Evolutionary conservation across 305 asterid species (phyloP).

Genomic region (Fraxinus angustifolia): DNA sequence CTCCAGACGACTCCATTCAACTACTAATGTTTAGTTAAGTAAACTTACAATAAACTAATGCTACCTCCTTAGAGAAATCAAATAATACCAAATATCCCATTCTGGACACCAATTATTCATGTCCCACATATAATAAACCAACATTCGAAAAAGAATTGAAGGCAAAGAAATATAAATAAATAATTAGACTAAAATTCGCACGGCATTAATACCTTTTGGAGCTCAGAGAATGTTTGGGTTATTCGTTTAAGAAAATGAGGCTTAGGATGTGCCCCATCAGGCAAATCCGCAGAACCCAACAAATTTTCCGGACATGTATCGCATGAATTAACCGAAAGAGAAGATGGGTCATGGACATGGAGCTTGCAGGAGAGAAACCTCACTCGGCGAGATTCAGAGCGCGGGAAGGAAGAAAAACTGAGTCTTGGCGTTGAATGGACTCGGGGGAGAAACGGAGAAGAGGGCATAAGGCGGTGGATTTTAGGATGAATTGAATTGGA

Average conservation of each 20-base stretch:
- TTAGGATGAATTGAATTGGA: constrained; percentile 47
- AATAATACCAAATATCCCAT: not conserved
- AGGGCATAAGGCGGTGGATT: constrained; percentile 34
- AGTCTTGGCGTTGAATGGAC: constrained; percentile 25
- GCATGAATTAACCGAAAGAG: constrained; percentile 19
- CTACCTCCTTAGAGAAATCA: not conserved
- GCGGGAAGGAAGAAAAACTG: constrained; percentile 13
- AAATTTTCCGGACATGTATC: constrained; percentile 18
- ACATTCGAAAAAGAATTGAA: constrained; percentile 4
- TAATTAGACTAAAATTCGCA: not conserved
- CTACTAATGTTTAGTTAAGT: not conserved
- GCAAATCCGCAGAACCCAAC: constrained; percentile 26
- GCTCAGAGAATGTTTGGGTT: constrained; percentile 24
- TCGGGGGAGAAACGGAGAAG: constrained; percentile 30
- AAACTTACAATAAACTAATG: not conserved
- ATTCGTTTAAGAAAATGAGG: constrained; percentile 34
- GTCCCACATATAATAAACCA: not conserved
- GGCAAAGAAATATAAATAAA: constrained; percentile 11
- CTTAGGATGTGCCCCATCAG: constrained; percentile 32
- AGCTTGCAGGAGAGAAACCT: constrained; percentile 38
- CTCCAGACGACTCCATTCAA: not conserved
- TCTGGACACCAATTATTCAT: not conserved
- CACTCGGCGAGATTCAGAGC: constrained; percentile 27
- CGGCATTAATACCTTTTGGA: constrained; percentile 40
- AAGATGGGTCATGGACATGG: constrained; percentile 23